A percentile compares a stretch with the other conserved stretches of the same genome.
Conservation (phyloP, 202 grass and related monocot species). For the Zoysia matrella region DNA sequence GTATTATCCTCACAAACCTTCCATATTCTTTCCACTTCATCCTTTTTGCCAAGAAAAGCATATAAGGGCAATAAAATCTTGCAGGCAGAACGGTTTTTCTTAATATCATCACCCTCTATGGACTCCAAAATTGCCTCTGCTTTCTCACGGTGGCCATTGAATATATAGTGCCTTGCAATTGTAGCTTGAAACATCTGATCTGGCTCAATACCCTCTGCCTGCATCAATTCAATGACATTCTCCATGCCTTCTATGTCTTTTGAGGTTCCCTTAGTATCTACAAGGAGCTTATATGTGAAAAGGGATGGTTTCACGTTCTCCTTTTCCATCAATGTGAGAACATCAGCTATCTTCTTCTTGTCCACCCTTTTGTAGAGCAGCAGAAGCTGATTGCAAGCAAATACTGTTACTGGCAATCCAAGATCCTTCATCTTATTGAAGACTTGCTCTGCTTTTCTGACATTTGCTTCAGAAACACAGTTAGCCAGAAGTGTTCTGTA, state of each 20-base stretch:
- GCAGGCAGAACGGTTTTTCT: slow-evolving; percentile 55
- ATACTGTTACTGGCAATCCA: slow-evolving; percentile 58
- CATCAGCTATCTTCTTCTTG: slow-evolving; percentile 83
- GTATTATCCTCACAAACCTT: slow-evolving; percentile 54
- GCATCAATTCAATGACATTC: slow-evolving; percentile 68
- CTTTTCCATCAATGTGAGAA: slow-evolving; percentile 87
- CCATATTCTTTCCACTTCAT: slow-evolving; percentile 80
- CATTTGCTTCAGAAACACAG: slow-evolving; percentile 57
- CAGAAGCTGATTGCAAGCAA: slow-evolving; percentile 79
- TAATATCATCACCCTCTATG: slow-evolving; percentile 73
- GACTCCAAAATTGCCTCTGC: slow-evolving; percentile 58
- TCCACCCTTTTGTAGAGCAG: slow-evolving; percentile 83
- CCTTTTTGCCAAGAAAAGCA: slow-evolving; percentile 64
- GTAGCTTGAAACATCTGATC: slow-evolving; percentile 56
- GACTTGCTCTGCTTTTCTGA: slow-evolving; percentile 64
- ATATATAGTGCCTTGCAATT: slow-evolving; percentile 75
- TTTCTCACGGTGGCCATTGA: slow-evolving; percentile 64
- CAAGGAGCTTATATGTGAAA: slow-evolving; percentile 80
- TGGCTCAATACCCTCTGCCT: slow-evolving; percentile 59
- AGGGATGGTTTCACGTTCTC: slow-evolving; percentile 71
- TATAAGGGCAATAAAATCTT: slow-evolving; percentile 69
- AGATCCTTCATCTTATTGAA: slow-evolving; percentile 90
- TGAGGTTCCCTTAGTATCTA: slow-evolving; percentile 62
- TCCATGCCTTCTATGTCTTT: slow-evolving; percentile 77
- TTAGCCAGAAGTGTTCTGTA: slow-evolving; percentile 83